phyloP scores from a whole-genome alignment of 2,329 filamentous ascomycete species.

The Diplodia seriata region DNA sequence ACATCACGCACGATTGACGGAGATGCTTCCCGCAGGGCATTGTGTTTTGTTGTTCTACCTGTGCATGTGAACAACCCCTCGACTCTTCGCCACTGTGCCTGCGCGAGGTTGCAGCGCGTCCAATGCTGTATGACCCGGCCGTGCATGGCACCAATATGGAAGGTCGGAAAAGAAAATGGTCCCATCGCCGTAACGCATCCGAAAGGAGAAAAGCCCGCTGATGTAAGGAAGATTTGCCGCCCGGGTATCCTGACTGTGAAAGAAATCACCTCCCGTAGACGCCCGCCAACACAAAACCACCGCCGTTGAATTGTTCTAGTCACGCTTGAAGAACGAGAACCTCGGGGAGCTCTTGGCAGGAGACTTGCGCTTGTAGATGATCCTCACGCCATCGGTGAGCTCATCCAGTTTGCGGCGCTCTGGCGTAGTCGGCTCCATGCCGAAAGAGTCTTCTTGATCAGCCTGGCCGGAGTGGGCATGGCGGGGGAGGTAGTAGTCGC shows the following conservation, averaged over 20 bases:
- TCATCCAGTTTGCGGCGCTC: constrained; percentile 15
- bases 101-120: background rate
- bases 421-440: background rate
- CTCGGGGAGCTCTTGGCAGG: background rate
- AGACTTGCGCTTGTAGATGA: constrained; percentile 7
- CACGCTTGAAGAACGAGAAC: background rate
- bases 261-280: background rate
- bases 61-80: background rate
- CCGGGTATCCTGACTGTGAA: constrained; percentile 8
- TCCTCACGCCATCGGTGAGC: constrained; percentile 9
- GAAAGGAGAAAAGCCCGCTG: background rate
- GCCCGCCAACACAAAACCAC: background rate
- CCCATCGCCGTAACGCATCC: background rate
- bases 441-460: background rate
- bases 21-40: too few species aligned
- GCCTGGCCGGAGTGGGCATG: background rate
- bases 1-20: too few species aligned
- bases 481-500: background rate
- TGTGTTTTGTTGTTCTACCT: background rate
- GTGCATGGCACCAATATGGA: background rate
- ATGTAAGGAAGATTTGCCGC: background rate
- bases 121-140: background rate
- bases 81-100: background rate
- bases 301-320: background rate
- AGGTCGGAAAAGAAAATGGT: background rate